A percentile compares a stretch with the other conserved stretches of the same genome.
phyloP scores from a whole-genome alignment of 176 grass and related monocot species.

The Carex cristatella region DNA sequence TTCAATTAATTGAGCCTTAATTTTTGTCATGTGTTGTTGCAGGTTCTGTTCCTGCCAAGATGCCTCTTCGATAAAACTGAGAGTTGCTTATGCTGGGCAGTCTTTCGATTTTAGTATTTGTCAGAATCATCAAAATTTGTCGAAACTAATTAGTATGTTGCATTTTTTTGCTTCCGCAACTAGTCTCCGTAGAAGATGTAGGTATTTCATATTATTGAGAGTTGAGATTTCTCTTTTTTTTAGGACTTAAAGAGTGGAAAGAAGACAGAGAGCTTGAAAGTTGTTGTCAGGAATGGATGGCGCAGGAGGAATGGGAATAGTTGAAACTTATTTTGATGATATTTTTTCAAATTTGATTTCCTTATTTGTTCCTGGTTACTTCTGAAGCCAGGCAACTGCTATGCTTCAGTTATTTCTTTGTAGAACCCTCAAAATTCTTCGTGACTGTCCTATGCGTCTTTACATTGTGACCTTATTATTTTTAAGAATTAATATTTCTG shows the following conservation, averaged over 20 bases:
- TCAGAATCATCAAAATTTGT: slow-evolving; percentile 6
- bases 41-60: neutral
- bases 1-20: neutral
- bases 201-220: neutral
- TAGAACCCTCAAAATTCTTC: too few species aligned
- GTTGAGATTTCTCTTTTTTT: neutral
- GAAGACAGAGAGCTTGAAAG: neutral
- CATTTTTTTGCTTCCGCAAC: neutral
- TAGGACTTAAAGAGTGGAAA: neutral
- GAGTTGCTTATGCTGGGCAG: neutral
- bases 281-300: neutral
- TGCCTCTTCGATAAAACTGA: neutral
- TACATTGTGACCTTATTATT: too few species aligned
- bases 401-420: too few species aligned
- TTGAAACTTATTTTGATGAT: neutral
- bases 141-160: neutral
- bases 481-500: neutral
- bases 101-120: neutral
- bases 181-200: neutral
- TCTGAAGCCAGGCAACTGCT: too few species aligned
- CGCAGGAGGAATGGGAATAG: neutral
- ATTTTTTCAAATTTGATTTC: neutral
- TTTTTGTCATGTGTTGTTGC: neutral
- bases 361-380: neutral
- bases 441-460: too few species aligned